These are phyloP conservation scores for Penicillium fimorum DNA, from an alignment of 495 filamentous ascomycete genomes.

Conservation along the genomic window DNA sequence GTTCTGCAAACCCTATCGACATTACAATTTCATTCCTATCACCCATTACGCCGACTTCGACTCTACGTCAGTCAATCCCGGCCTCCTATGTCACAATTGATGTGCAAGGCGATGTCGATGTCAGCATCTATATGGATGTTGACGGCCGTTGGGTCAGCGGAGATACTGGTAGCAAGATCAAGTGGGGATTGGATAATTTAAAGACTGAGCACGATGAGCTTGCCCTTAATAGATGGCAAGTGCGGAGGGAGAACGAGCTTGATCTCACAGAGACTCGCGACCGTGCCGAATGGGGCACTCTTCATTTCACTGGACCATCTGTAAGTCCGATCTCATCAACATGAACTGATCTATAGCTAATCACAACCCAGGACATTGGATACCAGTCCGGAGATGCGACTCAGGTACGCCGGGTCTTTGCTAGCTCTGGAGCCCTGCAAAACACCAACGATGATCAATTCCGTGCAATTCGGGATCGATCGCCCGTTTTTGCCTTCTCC, in stretches of 20 bases:
- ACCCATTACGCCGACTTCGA: slow-evolving; percentile 90
- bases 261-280: slow-evolving; percentile 73
- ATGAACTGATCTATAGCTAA: slow-evolving; percentile 17
- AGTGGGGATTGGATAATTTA: slow-evolving; percentile 60
- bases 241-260: slow-evolving; percentile 63
- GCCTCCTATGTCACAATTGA: slow-evolving; percentile 79
- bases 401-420: slow-evolving; percentile 68
- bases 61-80: slow-evolving; percentile 84
- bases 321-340: slow-evolving; percentile 31
- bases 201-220: slow-evolving; percentile 23
- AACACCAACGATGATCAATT: slow-evolving; percentile 65
- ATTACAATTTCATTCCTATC: slow-evolving; percentile 85
- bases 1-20: slow-evolving; percentile 41
- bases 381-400: slow-evolving; percentile 72
- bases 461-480: slow-evolving; percentile 74
- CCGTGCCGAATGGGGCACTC: slow-evolving; percentile 83
- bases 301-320: slow-evolving; percentile 73
- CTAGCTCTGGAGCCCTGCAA: slow-evolving; percentile 61
- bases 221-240: slow-evolving; percentile 58
- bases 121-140: slow-evolving; percentile 84
- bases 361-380: slow-evolving; percentile 45
- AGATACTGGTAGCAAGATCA: slow-evolving; percentile 62
- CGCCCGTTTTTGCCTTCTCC: slow-evolving; percentile 89
- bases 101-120: slow-evolving; percentile 65
- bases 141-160: slow-evolving; percentile 91